Evolutionary conservation across 495 filamentous ascomycete species (phyloP).

Genomic region (Podospora comata): DNA sequence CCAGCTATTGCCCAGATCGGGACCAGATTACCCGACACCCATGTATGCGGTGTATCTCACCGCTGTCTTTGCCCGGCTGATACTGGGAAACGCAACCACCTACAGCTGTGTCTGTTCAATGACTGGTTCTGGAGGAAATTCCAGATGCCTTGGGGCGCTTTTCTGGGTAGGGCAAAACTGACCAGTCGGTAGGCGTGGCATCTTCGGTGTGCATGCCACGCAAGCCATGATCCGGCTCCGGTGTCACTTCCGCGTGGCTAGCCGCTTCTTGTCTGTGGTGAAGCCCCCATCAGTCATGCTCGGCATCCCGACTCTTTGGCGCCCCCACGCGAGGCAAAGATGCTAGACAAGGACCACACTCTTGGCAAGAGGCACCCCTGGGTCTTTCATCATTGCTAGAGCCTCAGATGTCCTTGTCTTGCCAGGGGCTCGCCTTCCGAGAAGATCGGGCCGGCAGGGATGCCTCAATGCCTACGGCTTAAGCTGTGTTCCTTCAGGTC

Average conservation of each 20-base stretch:
- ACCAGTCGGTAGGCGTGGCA: background rate
- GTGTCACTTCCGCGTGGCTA: constrained; percentile 5
- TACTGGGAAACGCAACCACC: background rate
- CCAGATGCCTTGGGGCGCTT: background rate
- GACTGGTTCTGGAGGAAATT: background rate
- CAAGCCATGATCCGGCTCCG: constrained; percentile 9
- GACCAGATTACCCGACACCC: background rate
- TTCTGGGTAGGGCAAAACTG: constrained; percentile 8
- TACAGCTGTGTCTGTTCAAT: background rate
- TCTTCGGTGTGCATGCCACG: constrained; percentile 14
- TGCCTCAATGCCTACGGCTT: background rate
- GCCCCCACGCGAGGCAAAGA: constrained; percentile 17
- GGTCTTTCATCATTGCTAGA: background rate
- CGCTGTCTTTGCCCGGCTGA: background rate
- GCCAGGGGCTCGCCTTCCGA: background rate
- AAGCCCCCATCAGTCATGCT: background rate
- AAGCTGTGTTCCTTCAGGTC: background rate
- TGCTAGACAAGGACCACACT: constrained; percentile 10
- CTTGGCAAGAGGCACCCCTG: background rate
- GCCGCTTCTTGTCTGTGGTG: constrained; percentile 8
- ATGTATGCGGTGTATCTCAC: background rate
- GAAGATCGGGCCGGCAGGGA: background rate
- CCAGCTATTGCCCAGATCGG: background rate
- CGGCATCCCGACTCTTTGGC: constrained; percentile 3
- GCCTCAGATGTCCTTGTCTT: background rate